phyloP scores from a whole-genome alignment of 2,329 filamentous ascomycete genomes.

The Massarina eburnea region DNA sequence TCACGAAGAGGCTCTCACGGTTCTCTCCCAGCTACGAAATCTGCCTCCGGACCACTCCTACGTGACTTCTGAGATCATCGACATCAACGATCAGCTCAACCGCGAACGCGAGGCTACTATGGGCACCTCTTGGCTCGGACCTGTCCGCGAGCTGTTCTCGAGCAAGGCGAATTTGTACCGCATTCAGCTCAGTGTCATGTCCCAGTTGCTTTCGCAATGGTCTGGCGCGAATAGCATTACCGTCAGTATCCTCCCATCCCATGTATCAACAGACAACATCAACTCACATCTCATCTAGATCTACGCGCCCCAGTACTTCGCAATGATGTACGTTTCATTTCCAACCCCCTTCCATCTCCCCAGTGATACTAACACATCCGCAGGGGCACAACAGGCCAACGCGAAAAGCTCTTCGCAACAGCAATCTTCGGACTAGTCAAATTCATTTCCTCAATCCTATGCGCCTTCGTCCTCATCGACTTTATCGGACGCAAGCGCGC shows the following conservation, averaged over 20 bases:
- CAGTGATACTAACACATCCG: neutral
- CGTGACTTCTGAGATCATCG: constrained; percentile 61
- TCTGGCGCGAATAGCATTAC: constrained; percentile 73
- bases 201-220: constrained; percentile 75
- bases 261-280: too few species aligned
- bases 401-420: constrained; percentile 71
- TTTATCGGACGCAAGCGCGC: constrained; percentile 71
- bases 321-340: constrained; percentile 57
- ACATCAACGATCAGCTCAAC: constrained; percentile 67
- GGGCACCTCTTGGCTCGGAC: constrained; percentile 65
- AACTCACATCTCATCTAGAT: too few species aligned
- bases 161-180: constrained; percentile 72
- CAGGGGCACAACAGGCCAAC: constrained; percentile 63
- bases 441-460: constrained; percentile 65
- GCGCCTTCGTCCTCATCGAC: constrained; percentile 78
- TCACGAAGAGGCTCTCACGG: constrained; percentile 58
- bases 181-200: constrained; percentile 67
- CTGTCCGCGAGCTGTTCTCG: constrained; percentile 69
- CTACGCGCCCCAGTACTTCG: constrained; percentile 74
- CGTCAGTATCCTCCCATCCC: too few species aligned
- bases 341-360: neutral
- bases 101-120: constrained; percentile 72
- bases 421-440: constrained; percentile 78
- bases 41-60: constrained; percentile 63
- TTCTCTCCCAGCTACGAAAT: constrained; percentile 61